Percentiles rank a stretch among this genome's conserved stretches.
These are phyloP conservation scores for Pseudoscleropodium purum DNA, from an alignment of 225 moss, liverwort and hornwort genomes.

Conservation along the genomic window DNA sequence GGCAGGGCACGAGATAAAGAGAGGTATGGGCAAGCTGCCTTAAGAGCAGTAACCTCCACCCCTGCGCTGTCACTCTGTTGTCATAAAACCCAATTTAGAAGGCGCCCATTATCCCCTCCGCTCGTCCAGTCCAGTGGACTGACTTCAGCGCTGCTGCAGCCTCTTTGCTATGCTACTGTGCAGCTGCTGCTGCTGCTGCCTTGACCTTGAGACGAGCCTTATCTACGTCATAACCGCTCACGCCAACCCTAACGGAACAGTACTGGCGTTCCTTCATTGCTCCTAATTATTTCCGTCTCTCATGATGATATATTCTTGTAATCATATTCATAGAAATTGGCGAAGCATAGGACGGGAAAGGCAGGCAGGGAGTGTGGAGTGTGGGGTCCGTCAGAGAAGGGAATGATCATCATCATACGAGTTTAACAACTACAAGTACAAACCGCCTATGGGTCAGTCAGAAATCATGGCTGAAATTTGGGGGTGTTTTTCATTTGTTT, in stretches of 20 bases:
- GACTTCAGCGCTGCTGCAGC: not conserved
- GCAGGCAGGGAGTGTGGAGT: not conserved
- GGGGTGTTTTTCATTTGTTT: not conserved
- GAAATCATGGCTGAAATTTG: constrained; percentile 14
- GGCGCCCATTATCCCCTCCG: too few relatives aligned
- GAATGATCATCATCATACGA: not conserved
- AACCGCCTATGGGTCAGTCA: not conserved
- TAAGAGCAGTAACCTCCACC: not conserved
- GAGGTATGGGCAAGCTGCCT: not conserved
- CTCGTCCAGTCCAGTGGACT: not conserved
- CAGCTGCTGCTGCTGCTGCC: not conserved
- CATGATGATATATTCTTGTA: constrained; percentile 7
- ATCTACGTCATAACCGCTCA: not conserved
- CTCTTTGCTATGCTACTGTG: not conserved
- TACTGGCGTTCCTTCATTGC: not conserved
- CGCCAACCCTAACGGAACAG: not conserved
- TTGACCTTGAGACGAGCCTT: not conserved
- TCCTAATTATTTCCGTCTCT: not conserved
- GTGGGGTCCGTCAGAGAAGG: not conserved
- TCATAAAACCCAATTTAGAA: not conserved
- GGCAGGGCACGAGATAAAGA: not conserved
- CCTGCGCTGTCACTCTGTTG: not conserved
- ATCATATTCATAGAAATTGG: not conserved
- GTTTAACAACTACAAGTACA: not conserved
- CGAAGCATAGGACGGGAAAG: not conserved